Evolutionary conservation across 192 early-diverging fungal species (phyloP), one percentile per base, ranked within the genome.

Genomic region (Podila epicladia): DNA sequence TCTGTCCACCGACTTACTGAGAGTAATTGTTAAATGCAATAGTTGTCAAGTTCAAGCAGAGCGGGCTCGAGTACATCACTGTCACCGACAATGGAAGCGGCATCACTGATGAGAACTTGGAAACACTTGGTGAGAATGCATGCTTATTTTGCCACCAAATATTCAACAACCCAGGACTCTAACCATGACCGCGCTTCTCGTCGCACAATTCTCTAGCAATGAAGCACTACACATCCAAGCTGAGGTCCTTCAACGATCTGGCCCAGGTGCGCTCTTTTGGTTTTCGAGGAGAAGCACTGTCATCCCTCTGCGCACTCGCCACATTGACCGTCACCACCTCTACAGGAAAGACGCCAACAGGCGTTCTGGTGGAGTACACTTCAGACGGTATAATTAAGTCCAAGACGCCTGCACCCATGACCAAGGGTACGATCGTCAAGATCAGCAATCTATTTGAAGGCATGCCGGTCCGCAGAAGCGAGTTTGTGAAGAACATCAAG

Each of bases 261-360:
- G 89, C 88, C 19, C n/a, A 65, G 2, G 89, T 96, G n/a, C 28
- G 58, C 2, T 93, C 95, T 19, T 98, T 97, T 89, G 98, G 98
- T 5, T 99, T 99, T 75, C 86, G 94, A 33, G 96, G 96, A 0
- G 97, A 99, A 61, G 98, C 98, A 5, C 85, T 99, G 5, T 94
- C 92, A 67, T 96, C 97, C 0, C 76, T 99, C 0, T 97, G 96
- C 64, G 92, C 94, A 2, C 69, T 95, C n/a, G 83, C 89, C 13
- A 83, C 85, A 32, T 72, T 96, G 2, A 82, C 88, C 0, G 87
- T 96, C 0, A 89, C 88, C 7, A 96, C 95, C 4, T 87, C 87
- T 8, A 94, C 94, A 19, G 82, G 87, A 24, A 80, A 85, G 19
- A 69, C 71, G 2, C 91, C 90, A 4, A 71, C 82, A 13, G 98